Evolutionary conservation across 371 early-diverging fungal genomes (phyloP).

Genomic region (Mortierella sp.): DNA sequence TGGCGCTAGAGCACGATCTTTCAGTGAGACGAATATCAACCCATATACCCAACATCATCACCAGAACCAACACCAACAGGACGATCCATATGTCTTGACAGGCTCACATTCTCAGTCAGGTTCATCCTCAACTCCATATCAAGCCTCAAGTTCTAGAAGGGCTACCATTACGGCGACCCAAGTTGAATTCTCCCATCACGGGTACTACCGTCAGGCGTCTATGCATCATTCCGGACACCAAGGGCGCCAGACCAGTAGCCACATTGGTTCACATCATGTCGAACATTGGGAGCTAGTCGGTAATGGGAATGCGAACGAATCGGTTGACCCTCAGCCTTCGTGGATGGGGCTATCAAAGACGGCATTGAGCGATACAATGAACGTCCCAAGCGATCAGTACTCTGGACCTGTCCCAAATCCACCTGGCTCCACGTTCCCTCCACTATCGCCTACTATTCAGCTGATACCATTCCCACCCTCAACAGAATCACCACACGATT

Average conservation of each 20-base stretch:
- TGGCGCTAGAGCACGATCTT: constrained; percentile 34
- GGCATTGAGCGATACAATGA: constrained; percentile 17
- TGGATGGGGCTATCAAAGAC: constrained; percentile 41
- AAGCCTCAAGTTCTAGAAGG: background rate
- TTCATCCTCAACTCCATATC: background rate
- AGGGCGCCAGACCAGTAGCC: constrained; percentile 19
- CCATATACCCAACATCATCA: constrained; percentile 31
- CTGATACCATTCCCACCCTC: background rate
- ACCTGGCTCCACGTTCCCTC: background rate
- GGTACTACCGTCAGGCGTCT: background rate
- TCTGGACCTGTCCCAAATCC: background rate
- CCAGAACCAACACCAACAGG: constrained; percentile 16
- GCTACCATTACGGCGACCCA: background rate
- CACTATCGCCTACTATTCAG: background rate
- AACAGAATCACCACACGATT: background rate
- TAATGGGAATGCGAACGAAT: background rate
- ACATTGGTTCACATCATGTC: constrained; percentile 7
- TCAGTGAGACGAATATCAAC: constrained; percentile 36
- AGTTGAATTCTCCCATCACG: background rate
- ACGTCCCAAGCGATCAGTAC: constrained; percentile 13
- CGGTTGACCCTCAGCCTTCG: constrained; percentile 4
- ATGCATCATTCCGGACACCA: constrained; percentile 6
- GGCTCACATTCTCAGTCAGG: background rate
- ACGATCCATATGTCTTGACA: background rate
- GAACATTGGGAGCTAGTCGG: constrained; percentile 6